These are phyloP conservation scores for Excoecaria cochinchinensis DNA, from an alignment of 345 rosid genomes.

Conservation along the genomic window DNA sequence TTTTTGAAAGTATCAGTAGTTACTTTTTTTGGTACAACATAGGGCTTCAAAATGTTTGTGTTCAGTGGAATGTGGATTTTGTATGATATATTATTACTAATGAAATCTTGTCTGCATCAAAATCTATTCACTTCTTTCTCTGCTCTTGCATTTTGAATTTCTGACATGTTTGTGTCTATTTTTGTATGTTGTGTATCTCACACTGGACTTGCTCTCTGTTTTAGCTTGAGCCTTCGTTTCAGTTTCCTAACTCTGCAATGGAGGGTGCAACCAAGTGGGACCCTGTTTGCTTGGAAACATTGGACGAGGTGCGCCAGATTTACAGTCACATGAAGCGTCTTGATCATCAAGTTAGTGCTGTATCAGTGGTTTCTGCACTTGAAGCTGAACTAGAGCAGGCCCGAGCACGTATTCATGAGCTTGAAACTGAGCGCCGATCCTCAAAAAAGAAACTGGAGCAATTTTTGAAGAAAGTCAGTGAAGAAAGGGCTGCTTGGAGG, in stretches of 20 bases:
- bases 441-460: slow-evolving; percentile 83
- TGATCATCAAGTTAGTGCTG: slow-evolving; percentile 59
- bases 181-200: slow-evolving; percentile 5
- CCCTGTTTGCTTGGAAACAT: slow-evolving; percentile 48
- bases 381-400: slow-evolving; percentile 68
- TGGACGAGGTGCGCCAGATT: slow-evolving; percentile 48
- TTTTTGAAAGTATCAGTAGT: not conserved
- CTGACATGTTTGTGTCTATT: too few relatives aligned
- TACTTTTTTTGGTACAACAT: too few relatives aligned
- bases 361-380: slow-evolving; percentile 57
- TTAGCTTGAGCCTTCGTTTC: slow-evolving; percentile 58
- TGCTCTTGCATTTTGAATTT: too few relatives aligned
- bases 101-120: too few relatives aligned
- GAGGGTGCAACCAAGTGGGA: slow-evolving; percentile 91
- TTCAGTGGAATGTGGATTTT: too few relatives aligned
- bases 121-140: too few relatives aligned
- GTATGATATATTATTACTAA: too few relatives aligned
- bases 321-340: slow-evolving; percentile 41
- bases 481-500: slow-evolving; percentile 81
- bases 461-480: slow-evolving; percentile 75
- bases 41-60: too few relatives aligned
- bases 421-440: slow-evolving; percentile 64
- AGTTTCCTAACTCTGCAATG: slow-evolving; percentile 61
- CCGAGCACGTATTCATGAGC: slow-evolving; percentile 54
- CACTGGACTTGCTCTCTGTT: slow-evolving; percentile 18